These are phyloP conservation scores for Alternaria arbusti DNA, from an alignment of 2,329 filamentous ascomycete species.

Conservation along the genomic window DNA sequence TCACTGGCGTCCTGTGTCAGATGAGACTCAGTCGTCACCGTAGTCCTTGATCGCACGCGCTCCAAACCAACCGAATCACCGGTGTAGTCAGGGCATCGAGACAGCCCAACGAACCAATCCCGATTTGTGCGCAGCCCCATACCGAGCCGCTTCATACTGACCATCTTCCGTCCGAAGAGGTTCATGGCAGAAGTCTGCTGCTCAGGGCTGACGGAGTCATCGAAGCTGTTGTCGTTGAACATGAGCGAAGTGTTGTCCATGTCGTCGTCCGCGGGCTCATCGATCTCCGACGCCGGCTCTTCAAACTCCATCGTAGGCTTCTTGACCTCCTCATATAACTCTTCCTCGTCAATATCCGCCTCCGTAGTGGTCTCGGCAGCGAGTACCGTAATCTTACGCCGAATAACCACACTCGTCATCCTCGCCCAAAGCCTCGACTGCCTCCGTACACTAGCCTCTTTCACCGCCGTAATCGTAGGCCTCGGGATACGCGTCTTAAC, in stretches of 20 bases:
- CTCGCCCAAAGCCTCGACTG: neutral
- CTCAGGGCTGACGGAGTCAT: slow-evolving; percentile 3
- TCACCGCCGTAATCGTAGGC: neutral
- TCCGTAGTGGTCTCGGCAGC: neutral
- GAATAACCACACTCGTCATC: neutral
- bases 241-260: slow-evolving; percentile 5
- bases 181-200: neutral
- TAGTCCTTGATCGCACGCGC: neutral
- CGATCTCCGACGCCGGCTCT: neutral
- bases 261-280: neutral
- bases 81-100: neutral
- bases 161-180: neutral
- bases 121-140: neutral
- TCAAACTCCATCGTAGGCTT: neutral
- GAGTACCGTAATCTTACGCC: neutral
- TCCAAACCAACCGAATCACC: neutral
- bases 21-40: neutral
- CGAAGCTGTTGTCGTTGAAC: slow-evolving; percentile 13
- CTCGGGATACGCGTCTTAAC: neutral
- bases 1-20: neutral
- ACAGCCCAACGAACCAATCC: neutral
- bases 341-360: neutral
- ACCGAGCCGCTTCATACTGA: neutral
- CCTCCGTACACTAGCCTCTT: neutral
- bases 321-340: neutral